Evolutionary conservation across 2,329 filamentous ascomycete species (phyloP).

Genomic region (Lecanicillium sp.): DNA sequence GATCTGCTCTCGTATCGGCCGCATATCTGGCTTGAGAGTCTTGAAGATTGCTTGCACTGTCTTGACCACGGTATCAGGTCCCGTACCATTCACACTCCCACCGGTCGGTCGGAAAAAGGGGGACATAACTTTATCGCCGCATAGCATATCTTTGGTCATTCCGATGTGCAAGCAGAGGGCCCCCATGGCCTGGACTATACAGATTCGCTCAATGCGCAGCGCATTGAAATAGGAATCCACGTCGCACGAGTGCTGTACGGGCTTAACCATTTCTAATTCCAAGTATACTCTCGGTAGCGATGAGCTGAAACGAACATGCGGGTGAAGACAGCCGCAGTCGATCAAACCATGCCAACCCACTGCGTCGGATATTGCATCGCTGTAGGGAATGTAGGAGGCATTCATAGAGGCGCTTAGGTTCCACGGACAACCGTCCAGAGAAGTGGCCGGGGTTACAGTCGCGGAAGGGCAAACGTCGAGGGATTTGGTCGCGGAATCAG

Average conservation of each 20-base stretch:
- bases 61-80: conserved; percentile 9
- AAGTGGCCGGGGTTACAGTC: no score
- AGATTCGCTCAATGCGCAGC: conserved; percentile 23
- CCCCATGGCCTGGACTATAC: conserved; percentile 21
- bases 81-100: neutral
- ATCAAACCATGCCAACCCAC: no score
- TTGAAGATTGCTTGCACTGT: conserved; percentile 20
- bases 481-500: no score
- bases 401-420: no score
- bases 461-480: no score
- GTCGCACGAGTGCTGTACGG: neutral
- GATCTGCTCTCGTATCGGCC: conserved; percentile 21
- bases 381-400: no score
- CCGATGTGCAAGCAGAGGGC: conserved; percentile 16
- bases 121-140: conserved; percentile 20
- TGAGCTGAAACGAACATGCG: neutral
- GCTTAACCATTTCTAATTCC: neutral
- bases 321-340: neutral
- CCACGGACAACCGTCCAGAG: no score
- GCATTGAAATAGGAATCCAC: conserved; percentile 23
- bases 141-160: conserved; percentile 21
- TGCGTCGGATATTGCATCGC: no score
- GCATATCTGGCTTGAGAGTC: conserved; percentile 21
- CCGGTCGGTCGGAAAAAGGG: conserved; percentile 21
- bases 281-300: neutral